Conservation (phyloP, 1,139 yeast genomes). For the Saccharomyces hybrid region DNA sequence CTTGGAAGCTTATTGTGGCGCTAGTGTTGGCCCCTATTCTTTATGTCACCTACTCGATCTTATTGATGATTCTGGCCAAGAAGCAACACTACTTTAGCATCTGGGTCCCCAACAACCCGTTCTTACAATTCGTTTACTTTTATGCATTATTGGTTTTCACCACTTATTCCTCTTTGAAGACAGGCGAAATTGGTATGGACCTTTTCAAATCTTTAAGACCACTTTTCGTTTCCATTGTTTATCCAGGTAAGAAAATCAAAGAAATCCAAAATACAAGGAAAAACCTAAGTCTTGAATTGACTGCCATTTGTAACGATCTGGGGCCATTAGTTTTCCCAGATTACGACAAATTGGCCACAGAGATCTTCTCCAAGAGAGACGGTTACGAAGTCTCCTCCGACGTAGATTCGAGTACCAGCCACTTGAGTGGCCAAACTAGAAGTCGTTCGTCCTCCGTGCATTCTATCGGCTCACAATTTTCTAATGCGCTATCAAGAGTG, state of each 20-base stretch:
- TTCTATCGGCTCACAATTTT: constrained; percentile 24
- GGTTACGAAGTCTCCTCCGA: constrained; percentile 11
- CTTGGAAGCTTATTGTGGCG: constrained; percentile 72
- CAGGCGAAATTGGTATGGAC: constrained; percentile 74
- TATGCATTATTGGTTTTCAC: constrained; percentile 41
- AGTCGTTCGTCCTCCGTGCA: constrained; percentile 28
- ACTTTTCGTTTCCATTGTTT: constrained; percentile 45
- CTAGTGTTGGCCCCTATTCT: constrained; percentile 61
- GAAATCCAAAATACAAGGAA: constrained; percentile 35
- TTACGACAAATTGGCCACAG: constrained; percentile 30
- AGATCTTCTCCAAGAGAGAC: constrained; percentile 6
- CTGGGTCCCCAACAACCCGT: constrained; percentile 33
- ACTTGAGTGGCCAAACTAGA: constrained; percentile 9
- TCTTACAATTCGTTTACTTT: constrained; percentile 29
- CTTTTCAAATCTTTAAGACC: constrained; percentile 62
- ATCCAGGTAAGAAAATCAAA: constrained; percentile 39
- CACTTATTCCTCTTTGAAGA: constrained; percentile 60
- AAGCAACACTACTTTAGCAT: constrained; percentile 34
- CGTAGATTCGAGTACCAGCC: constrained; percentile 3
- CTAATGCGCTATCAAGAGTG: constrained; percentile 34
- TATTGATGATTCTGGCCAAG: constrained; percentile 40
- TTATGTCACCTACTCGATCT: constrained; percentile 53
- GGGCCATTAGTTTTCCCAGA: constrained; percentile 65
- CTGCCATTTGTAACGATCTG: constrained; percentile 47
- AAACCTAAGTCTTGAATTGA: constrained; percentile 38